Conservation (phyloP, 345 rosid genomes). For the Dimocarpus longan region DNA sequence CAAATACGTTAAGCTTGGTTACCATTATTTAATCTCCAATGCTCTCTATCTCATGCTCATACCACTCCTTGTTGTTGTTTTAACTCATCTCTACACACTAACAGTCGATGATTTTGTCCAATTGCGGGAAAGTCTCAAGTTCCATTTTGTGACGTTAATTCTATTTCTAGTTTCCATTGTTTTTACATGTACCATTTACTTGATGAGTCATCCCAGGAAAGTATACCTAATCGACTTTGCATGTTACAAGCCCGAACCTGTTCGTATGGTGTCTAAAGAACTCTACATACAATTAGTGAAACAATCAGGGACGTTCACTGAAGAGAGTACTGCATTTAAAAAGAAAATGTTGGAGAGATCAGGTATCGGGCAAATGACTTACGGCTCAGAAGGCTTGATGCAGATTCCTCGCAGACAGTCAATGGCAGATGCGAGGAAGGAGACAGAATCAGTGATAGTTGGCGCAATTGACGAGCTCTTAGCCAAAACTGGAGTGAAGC, state of each 20-base stretch:
- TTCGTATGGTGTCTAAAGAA: constrained; percentile 23
- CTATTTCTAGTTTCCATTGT: constrained; percentile 23
- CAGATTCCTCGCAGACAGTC: constrained; percentile 17
- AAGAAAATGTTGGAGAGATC: constrained; percentile 40
- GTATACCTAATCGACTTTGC: constrained; percentile 38
- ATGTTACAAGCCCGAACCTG: constrained; percentile 39
- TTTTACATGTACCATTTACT: constrained; percentile 22
- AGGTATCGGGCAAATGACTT: constrained; percentile 38
- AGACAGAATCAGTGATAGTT: constrained; percentile 38
- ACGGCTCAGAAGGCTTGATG: constrained; percentile 30
- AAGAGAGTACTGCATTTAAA: constrained; percentile 34
- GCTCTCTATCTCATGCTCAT: constrained; percentile 30
- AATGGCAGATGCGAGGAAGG: constrained; percentile 40
- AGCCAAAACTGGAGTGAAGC: constrained; percentile 37
- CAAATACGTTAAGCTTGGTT: constrained; percentile 46
- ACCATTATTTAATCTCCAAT: constrained; percentile 43
- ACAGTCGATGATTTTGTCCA: constrained; percentile 18
- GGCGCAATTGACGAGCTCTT: constrained; percentile 40
- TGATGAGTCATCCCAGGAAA: constrained; percentile 30
- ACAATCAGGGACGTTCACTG: constrained; percentile 19
- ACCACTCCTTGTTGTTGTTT: constrained; percentile 15
- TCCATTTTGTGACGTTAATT: constrained; percentile 22
- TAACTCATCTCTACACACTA: constrained; percentile 25
- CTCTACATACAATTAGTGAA: constrained; percentile 5
- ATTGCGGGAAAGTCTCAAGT: constrained; percentile 24